Conservation (phyloP, 495 filamentous ascomycete species). For the Corynascus novoguineensis region DNA sequence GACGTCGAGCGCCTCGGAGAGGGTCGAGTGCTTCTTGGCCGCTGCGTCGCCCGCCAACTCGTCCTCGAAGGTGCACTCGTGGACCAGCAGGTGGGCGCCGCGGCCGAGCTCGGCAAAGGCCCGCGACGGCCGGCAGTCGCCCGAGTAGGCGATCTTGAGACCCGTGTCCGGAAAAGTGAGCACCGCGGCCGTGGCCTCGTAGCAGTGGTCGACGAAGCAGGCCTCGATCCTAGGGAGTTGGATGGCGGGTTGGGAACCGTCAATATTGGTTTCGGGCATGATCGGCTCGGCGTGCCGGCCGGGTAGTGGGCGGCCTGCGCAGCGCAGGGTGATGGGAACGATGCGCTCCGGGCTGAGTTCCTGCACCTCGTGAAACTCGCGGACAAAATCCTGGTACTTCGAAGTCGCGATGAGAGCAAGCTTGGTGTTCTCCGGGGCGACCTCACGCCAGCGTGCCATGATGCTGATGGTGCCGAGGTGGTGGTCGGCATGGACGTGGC, state of each 20-base stretch:
- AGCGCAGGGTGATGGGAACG: slow-evolving; percentile 34
- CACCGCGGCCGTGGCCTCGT: slow-evolving; percentile 65
- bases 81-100: slow-evolving; percentile 75
- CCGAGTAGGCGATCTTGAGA: slow-evolving; percentile 87
- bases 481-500: slow-evolving; percentile 93
- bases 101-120: slow-evolving; percentile 64
- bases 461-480: slow-evolving; percentile 77
- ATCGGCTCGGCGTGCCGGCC: neutral
- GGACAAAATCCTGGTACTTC: slow-evolving; percentile 64
- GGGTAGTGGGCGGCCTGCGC: slow-evolving; percentile 5
- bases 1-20: slow-evolving; percentile 73
- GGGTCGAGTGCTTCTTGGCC: slow-evolving; percentile 88
- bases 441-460: slow-evolving; percentile 66
- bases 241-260: slow-evolving; percentile 17
- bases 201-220: slow-evolving; percentile 69
- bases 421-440: neutral
- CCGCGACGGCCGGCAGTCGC: slow-evolving; percentile 77
- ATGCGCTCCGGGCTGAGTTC: slow-evolving; percentile 55
- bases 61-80: slow-evolving; percentile 94
- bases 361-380: slow-evolving; percentile 73
- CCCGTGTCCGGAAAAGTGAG: slow-evolving; percentile 65
- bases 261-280: neutral
- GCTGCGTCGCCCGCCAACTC: slow-evolving; percentile 68
- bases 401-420: slow-evolving; percentile 21
- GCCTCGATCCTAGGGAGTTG: slow-evolving; percentile 51